Evolutionary conservation across 192 early-diverging fungal species (phyloP), one percentile per base, ranked within the genome.

Genomic region (Mortierella alpina): DNA sequence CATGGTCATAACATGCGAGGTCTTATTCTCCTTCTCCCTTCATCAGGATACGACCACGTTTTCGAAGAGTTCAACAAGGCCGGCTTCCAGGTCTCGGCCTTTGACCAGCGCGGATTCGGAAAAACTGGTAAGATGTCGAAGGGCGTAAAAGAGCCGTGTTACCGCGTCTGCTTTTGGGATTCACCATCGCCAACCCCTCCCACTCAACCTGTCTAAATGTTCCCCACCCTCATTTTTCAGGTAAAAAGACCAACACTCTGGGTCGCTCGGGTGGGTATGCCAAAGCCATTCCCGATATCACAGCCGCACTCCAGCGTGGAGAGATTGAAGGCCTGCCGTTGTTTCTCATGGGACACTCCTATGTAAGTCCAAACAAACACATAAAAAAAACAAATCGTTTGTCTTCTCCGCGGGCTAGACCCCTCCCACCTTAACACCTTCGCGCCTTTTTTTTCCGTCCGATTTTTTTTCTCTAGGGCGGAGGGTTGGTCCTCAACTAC

Each of bases 61-160:
- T 90, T 91, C 72, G 63, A 78, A 31, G 69, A 71, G 17, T 91
- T 92, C 68, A 83, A 85, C 50, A 77, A 63, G 52, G 64, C 68
- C 31, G 90, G 88, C 3, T 88, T 94, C 66, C 75, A 88, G 60
- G 83, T 88, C 72, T 82, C 82, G 41, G 86, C 68, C 13, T 89
- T 82, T 63, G 92, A 93, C 73, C 90, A 92, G 74, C 84, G 92
- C 58, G 92, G 92, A 51, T 90, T 86, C 67, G 92, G 92, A 17
- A 63, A 88, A 70, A 93, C 92, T 12, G 66, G 70, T 73, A 66
- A 40, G 17, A 11, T 15, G 31, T 22, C 6, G 13, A 31, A 11
- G n/a, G 31, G 31, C 3, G 42, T 63, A 17, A 64, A 22, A 31
- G 17, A 48, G 17, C 47, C 46, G 39, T 40, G 23, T 17, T 60